Conservation (phyloP, 2,329 filamentous ascomycete species). For the Dothiorella sarmentorum region DNA sequence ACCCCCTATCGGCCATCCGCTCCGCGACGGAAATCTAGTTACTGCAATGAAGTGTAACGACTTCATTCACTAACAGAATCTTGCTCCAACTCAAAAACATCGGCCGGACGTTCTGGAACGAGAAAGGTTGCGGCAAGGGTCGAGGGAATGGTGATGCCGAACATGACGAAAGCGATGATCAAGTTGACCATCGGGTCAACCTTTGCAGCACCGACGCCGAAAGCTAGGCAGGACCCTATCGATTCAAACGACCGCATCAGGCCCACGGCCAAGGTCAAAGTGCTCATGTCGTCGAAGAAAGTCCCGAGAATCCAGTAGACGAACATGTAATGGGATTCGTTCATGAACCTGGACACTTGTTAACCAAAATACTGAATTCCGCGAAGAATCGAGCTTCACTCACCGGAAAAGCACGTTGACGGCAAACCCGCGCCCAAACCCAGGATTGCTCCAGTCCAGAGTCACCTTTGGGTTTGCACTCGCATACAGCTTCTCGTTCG, state of each 20-base stretch:
- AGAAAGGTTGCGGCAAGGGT: constrained; percentile 25
- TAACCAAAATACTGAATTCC: not conserved
- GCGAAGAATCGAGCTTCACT: not conserved
- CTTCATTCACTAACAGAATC: no score
- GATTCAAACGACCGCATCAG: constrained; percentile 50
- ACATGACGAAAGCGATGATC: constrained; percentile 49
- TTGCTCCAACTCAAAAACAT: not conserved
- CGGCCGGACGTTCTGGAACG: not conserved
- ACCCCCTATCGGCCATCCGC: no score
- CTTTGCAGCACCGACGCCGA: constrained; percentile 48
- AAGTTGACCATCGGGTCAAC: constrained; percentile 49
- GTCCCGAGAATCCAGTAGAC: constrained; percentile 47
- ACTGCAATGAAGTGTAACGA: no score
- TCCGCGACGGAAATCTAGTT: no score
- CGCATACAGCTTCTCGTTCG: not conserved
- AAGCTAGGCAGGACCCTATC: constrained; percentile 46
- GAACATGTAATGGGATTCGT: constrained; percentile 4
- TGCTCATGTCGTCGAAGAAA: constrained; percentile 52
- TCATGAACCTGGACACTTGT: not conserved
- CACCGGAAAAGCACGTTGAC: constrained; percentile 49
- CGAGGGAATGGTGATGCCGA: constrained; percentile 37
- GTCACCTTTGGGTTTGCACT: constrained; percentile 25
- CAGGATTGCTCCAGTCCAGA: constrained; percentile 45
- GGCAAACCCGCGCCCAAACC: constrained; percentile 48
- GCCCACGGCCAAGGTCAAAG: constrained; percentile 48